Evolutionary conservation across 768 basidiomycete species (phyloP).

Genomic region (Serendipita sp.): DNA sequence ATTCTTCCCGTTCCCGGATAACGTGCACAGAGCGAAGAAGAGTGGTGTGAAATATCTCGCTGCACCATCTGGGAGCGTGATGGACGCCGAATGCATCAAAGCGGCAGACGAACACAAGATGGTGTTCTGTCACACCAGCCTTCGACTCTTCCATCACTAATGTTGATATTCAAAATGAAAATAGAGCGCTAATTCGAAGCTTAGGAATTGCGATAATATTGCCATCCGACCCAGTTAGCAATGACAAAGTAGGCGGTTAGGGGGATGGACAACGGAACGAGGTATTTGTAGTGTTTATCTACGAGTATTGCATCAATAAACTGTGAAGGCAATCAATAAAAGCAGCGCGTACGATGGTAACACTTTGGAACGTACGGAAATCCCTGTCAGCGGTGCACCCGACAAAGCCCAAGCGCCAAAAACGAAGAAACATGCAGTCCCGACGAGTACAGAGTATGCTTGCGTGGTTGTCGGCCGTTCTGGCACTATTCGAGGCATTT

Average conservation of each 20-base stretch:
- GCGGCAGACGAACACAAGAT: conserved; percentile 88
- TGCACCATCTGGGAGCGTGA: conserved; percentile 71
- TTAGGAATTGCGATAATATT: conserved; percentile 63
- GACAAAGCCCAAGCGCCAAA: not conserved
- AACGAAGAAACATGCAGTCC: not conserved
- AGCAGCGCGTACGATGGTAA: not conserved
- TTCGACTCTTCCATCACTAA: conserved; percentile 85
- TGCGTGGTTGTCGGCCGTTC: not conserved
- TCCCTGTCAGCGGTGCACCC: not conserved
- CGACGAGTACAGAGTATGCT: not conserved
- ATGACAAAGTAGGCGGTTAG: conserved; percentile 80
- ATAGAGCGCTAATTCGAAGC: not conserved
- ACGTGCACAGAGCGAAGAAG: conserved; percentile 82
- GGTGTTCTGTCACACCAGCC: conserved; percentile 76
- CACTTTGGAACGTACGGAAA: not conserved
- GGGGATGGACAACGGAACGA: conserved; percentile 62
- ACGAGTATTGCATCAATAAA: conserved; percentile 43
- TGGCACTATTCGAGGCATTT: not conserved
- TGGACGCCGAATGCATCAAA: conserved; percentile 94
- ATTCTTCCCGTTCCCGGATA: conserved; percentile 99
- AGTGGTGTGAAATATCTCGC: conserved; percentile 89
- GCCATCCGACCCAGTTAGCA: conserved; percentile 98
- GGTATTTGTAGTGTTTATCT: conserved; percentile 88
- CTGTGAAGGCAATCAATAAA: conserved; percentile 23
- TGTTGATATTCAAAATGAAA: not conserved